Percentiles rank a stretch among this genome's conserved stretches.
These are phyloP conservation scores for Synchytrium microbalum DNA, from an alignment of 371 early-diverging fungal genomes.

Conservation along the genomic window DNA sequence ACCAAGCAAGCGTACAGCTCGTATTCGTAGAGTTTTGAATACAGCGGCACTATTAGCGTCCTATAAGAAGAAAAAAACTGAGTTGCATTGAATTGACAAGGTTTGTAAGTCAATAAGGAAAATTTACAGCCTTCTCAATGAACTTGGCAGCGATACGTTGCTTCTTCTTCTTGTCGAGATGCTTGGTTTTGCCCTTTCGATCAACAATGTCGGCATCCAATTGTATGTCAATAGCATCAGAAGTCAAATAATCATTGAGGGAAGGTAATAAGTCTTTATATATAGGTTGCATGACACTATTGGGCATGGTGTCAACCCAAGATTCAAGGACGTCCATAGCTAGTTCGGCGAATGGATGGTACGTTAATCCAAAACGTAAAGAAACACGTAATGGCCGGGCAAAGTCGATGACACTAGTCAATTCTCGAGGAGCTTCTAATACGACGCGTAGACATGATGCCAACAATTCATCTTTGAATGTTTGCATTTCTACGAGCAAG, in stretches of 20 bases:
- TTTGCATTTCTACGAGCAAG: constrained; percentile 52
- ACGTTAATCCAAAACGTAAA: constrained; percentile 59
- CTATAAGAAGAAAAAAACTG: not conserved
- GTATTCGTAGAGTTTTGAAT: constrained; percentile 46
- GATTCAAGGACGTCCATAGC: constrained; percentile 58
- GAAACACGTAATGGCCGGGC: constrained; percentile 52
- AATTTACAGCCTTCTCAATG: no score
- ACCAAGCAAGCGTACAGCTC: constrained; percentile 59
- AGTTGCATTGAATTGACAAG: no score
- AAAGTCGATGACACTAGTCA: constrained; percentile 44
- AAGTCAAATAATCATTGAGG: constrained; percentile 49
- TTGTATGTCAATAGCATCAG: not conserved
- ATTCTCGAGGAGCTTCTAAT: constrained; percentile 51
- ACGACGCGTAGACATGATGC: constrained; percentile 59
- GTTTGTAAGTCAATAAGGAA: no score
- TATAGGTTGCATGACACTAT: constrained; percentile 12
- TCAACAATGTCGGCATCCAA: not conserved
- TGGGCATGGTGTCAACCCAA: constrained; percentile 31
- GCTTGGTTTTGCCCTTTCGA: not conserved
- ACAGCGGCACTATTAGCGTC: not conserved
- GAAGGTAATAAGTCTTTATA: constrained; percentile 45
- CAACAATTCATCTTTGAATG: constrained; percentile 70
- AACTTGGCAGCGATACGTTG: no score
- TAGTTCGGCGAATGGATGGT: constrained; percentile 52
- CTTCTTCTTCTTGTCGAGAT: not conserved